These are phyloP conservation scores for Aegilops bicornis DNA, from an alignment of 176 grass and related monocot species.

Conservation along the genomic window DNA sequence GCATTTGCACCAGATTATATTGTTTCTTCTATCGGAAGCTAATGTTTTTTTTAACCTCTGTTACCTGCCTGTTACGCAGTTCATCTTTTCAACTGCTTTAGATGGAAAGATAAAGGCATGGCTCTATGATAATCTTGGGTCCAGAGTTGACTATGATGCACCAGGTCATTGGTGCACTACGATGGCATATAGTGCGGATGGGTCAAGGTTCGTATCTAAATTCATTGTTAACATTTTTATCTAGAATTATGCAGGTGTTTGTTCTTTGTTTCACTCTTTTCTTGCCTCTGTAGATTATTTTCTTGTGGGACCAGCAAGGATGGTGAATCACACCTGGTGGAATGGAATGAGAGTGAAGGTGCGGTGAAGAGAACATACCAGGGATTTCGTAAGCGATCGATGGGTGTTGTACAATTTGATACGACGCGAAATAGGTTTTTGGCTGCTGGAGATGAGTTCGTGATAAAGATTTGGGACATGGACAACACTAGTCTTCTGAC, in stretches of 20 bases:
- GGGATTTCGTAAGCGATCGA: constrained; percentile 87
- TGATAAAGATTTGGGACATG: constrained; percentile 99
- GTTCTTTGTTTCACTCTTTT: constrained; percentile 15
- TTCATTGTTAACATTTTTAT: constrained; percentile 10
- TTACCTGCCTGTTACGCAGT: constrained; percentile 48
- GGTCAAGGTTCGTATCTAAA: constrained; percentile 66
- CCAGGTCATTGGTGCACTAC: constrained; percentile 99
- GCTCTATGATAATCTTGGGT: constrained; percentile 98
- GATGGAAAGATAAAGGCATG: constrained; percentile 99
- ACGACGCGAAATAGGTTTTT: constrained; percentile 90
- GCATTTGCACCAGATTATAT: neutral
- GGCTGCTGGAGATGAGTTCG: constrained; percentile 95
- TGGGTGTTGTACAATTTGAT: constrained; percentile 97
- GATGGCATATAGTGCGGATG: constrained; percentile 99
- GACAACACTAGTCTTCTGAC: constrained; percentile 84
- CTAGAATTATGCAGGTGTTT: constrained; percentile 21
- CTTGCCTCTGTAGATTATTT: constrained; percentile 63
- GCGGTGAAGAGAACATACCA: constrained; percentile 97
- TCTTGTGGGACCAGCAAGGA: constrained; percentile 99
- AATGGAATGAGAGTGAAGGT: constrained; percentile 99
- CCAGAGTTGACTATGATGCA: constrained; percentile 99
- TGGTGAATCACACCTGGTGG: constrained; percentile 94
- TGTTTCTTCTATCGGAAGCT: constrained; percentile 2
- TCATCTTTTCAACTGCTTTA: constrained; percentile 97
- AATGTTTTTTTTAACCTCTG: neutral